Percentiles rank a stretch among this genome's conserved stretches.
Conservation (phyloP, 179 eudicot species). For the Heliamphora pulchella region DNA sequence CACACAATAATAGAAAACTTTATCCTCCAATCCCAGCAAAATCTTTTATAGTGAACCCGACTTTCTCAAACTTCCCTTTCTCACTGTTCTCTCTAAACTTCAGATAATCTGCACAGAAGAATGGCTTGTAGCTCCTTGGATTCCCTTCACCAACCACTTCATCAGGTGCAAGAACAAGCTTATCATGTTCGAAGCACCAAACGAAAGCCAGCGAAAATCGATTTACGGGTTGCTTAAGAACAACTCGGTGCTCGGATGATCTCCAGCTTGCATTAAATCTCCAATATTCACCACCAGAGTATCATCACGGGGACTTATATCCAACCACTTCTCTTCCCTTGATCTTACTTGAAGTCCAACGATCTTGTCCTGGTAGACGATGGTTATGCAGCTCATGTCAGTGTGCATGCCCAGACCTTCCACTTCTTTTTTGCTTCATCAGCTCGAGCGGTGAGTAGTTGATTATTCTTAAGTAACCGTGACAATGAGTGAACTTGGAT, state of each 20-base stretch:
- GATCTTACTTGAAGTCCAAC: slow-evolving; percentile 86
- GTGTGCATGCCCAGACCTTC: slow-evolving; percentile 93
- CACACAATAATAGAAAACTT: background rate
- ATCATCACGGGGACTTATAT: slow-evolving; percentile 52
- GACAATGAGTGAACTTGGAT: slow-evolving; percentile 47
- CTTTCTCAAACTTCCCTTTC: slow-evolving; percentile 45
- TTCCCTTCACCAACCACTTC: slow-evolving; percentile 66
- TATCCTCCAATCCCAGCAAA: slow-evolving; percentile 33
- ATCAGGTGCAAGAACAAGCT: slow-evolving; percentile 59
- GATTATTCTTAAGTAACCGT: slow-evolving; percentile 70
- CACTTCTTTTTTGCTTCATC: slow-evolving; percentile 31
- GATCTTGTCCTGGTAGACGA: slow-evolving; percentile 59
- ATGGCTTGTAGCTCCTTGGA: slow-evolving; percentile 48
- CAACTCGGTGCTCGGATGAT: slow-evolving; percentile 76
- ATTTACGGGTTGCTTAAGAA: slow-evolving; percentile 41
- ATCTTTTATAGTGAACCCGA: slow-evolving; percentile 40
- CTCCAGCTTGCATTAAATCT: slow-evolving; percentile 76
- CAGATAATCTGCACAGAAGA: slow-evolving; percentile 53
- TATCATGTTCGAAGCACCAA: slow-evolving; percentile 82
- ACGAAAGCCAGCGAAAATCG: slow-evolving; percentile 77
- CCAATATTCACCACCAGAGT: slow-evolving; percentile 71
- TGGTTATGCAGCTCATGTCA: slow-evolving; percentile 74
- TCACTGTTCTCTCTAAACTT: slow-evolving; percentile 39
- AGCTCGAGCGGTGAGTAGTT: slow-evolving; percentile 45
- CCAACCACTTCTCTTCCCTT: slow-evolving; percentile 64